Evolutionary conservation across 2,329 filamentous ascomycete species (phyloP).

Genomic region (Neophaeococcomyces mojaviensis): DNA sequence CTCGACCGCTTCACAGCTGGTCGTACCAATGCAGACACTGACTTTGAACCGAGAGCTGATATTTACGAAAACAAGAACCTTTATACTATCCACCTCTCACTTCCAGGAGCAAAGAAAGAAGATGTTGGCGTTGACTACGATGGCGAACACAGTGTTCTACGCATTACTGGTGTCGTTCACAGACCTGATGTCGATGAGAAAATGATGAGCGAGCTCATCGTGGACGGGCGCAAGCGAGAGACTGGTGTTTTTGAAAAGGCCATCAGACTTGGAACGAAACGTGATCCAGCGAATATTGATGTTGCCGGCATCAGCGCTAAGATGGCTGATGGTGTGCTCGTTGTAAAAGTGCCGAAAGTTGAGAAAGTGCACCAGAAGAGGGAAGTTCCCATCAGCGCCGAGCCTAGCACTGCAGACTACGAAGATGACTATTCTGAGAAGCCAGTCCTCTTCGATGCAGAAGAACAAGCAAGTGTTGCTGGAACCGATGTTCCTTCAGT

Average conservation of each 20-base stretch:
- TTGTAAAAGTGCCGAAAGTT: constrained; percentile 68
- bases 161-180: constrained; percentile 64
- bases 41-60: constrained; percentile 45
- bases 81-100: constrained; percentile 63
- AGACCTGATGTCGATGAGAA: constrained; percentile 63
- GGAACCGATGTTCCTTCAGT: not conserved
- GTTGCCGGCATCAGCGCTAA: constrained; percentile 62
- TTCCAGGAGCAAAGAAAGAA: constrained; percentile 72
- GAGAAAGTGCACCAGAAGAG: constrained; percentile 44
- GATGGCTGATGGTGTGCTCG: constrained; percentile 69
- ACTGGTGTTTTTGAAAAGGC: constrained; percentile 68
- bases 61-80: constrained; percentile 61
- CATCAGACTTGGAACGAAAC: constrained; percentile 49
- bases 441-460: constrained; percentile 41
- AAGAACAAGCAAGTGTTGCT: constrained; percentile 27
- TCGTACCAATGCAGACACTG: constrained; percentile 21
- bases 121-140: constrained; percentile 73
- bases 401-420: constrained; percentile 4
- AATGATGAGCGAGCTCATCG: constrained; percentile 55
- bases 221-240: constrained; percentile 65
- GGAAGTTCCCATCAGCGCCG: constrained; percentile 40
- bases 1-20: constrained; percentile 13
- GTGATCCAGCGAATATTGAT: constrained; percentile 56
- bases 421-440: constrained; percentile 28
- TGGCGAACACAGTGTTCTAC: constrained; percentile 56